These are phyloP conservation scores for Amphibolis antarctica DNA, from an alignment of 106 monocot species.

Conservation along the genomic window DNA sequence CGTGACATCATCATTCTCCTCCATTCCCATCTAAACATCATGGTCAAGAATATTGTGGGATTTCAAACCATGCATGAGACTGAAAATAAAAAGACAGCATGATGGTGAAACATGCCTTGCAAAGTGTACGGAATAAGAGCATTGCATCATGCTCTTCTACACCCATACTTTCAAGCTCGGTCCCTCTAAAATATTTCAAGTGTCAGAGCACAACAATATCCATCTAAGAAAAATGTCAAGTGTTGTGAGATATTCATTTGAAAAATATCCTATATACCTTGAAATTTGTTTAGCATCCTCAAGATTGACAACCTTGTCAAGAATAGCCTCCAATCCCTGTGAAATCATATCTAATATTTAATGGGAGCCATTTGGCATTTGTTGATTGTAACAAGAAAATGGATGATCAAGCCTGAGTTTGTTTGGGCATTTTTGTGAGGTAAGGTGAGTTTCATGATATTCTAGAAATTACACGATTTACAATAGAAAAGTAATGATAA, in stretches of 20 bases:
- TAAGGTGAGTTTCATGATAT: too few species aligned
- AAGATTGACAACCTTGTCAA: conserved; percentile 84
- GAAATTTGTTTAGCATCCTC: conserved; percentile 66
- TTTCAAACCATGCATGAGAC: not conserved
- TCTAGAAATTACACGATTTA: too few species aligned
- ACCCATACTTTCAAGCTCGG: conserved; percentile 88
- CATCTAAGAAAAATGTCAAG: not conserved
- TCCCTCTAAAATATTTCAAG: conserved; percentile 43
- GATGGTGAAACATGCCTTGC: conserved; percentile 57
- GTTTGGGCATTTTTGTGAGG: too few species aligned
- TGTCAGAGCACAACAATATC: conserved; percentile 1
- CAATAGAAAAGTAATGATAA: too few species aligned
- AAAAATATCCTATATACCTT: conserved; percentile 32
- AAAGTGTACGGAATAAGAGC: conserved; percentile 86
- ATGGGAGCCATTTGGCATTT: not conserved
- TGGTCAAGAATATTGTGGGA: not conserved
- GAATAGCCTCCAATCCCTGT: conserved; percentile 88
- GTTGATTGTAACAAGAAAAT: too few species aligned
- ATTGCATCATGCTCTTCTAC: conserved; percentile 82
- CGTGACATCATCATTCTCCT: conserved; percentile 86
- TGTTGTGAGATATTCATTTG: not conserved
- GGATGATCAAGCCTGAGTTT: too few species aligned
- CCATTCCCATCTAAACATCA: conserved; percentile 86
- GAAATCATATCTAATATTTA: not conserved
- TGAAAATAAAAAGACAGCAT: not conserved